These are phyloP conservation scores for Pseudocercospora pini-densiflorae DNA, from an alignment of 2,329 filamentous ascomycete species.

Conservation along the genomic window DNA sequence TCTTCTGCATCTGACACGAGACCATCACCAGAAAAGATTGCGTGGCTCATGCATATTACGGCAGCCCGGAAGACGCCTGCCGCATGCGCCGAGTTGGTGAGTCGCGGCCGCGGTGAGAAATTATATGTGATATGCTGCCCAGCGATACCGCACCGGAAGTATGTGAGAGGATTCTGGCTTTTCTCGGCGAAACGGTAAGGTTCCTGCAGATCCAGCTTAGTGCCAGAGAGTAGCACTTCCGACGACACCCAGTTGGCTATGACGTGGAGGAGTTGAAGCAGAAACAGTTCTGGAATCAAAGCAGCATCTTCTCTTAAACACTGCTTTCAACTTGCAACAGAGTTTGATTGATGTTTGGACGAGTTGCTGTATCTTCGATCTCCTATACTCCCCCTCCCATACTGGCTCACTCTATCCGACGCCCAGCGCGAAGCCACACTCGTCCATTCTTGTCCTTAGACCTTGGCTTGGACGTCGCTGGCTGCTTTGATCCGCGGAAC, in stretches of 20 bases:
- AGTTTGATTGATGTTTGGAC: not conserved
- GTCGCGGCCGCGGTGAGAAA: not conserved
- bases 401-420: not conserved
- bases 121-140: no score
- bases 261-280: slow-evolving; percentile 9
- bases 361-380: not conserved
- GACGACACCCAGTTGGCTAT: slow-evolving; percentile 4
- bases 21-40: not conserved
- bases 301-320: not conserved
- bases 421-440: slow-evolving; percentile 17
- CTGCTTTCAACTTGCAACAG: not conserved
- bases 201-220: slow-evolving; percentile 11
- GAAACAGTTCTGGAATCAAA: not conserved
- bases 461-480: slow-evolving; percentile 5
- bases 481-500: not conserved
- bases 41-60: slow-evolving; percentile 10
- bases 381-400: not conserved
- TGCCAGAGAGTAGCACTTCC: not conserved
- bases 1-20: slow-evolving; percentile 15
- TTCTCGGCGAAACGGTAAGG: slow-evolving; percentile 3
- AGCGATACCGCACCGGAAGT: slow-evolving; percentile 6
- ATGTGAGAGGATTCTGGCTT: slow-evolving; percentile 4
- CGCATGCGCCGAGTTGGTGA: not conserved
- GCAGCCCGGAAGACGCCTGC: slow-evolving; percentile 4
- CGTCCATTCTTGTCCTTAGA: slow-evolving; percentile 11